Evolutionary conservation across 306 rosid genomes (phyloP), one percentile per base, ranked within the genome.

Genomic region (Rosa lucieae): DNA sequence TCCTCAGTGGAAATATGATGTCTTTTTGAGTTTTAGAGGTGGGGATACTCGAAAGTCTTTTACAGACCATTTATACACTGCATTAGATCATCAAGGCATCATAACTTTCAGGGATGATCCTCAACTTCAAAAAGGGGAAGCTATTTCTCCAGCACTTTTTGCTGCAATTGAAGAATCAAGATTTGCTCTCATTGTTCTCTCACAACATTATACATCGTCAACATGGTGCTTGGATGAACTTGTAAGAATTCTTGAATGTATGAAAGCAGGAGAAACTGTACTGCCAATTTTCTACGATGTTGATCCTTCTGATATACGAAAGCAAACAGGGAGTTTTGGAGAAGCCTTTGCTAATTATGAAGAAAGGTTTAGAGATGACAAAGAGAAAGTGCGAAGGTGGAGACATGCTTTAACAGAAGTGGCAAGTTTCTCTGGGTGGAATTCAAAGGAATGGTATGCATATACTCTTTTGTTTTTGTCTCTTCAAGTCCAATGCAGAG

Each of bases 181-280:
- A 56, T n/a, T 56, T n/a, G 29, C 63, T 56, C 12, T 56, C 29
- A 56, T 56, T n/a, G 26, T 56, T 56, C 63, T 56, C 5, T 56
- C 63, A 56, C 4, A 56, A n/a, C n/a, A 56, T 0, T 56, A 56
- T 56, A 32, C 32, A 56, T 56, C 12, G 32, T 56, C 63, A 56
- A 56, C 63, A 10, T 56, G 63, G 63, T 56, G 63, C 63, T 56
- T 56, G 63, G 63, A 56, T 56, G 63, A 56, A 56, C 29, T 56
- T 56, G 63, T 56, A 21, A n/a, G 13, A 56, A 8, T 56, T 56
- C 32, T 56, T 56, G 63, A 56, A 56, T 56, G 63, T 29, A 56
- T 56, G 63, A 56, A 8, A n/a, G 63, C 63, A 8, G n/a, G 32
- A 56, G 63, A 56, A 58, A 21, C 26, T 0, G 65, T 58, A 14